Evolutionary conservation across 371 early-diverging fungal species (phyloP).

Genomic region (Mortierella sp.): DNA sequence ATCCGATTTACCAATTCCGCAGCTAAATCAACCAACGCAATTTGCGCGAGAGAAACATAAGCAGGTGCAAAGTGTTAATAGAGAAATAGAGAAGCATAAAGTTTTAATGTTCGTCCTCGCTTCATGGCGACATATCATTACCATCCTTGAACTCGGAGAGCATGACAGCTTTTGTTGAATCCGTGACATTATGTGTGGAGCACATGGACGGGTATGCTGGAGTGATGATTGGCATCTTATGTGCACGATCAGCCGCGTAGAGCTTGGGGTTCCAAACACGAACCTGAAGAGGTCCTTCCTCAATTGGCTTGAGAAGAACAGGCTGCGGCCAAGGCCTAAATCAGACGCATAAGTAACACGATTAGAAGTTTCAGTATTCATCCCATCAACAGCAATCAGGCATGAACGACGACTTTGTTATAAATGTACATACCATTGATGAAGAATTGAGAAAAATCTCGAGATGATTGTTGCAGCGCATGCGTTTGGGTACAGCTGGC

Average conservation of each 20-base stretch:
- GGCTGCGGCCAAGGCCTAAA: conserved; percentile 96
- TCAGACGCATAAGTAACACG: conserved; percentile 2
- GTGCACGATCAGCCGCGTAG: conserved; percentile 90
- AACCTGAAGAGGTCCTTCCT: conserved; percentile 91
- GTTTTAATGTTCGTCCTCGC: neutral
- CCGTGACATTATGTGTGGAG: conserved; percentile 98
- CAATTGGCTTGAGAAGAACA: conserved; percentile 92
- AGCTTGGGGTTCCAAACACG: conserved; percentile 98
- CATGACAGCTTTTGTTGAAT: conserved; percentile 90
- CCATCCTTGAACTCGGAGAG: conserved; percentile 87
- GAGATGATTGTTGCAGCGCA: conserved; percentile 88
- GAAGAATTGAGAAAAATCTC: conserved; percentile 93
- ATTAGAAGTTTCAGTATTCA: neutral
- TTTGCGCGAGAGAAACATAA: neutral
- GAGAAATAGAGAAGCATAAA: neutral
- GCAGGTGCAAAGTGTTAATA: neutral
- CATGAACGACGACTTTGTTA: too few relatives aligned
- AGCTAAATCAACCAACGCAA: conserved; percentile 46
- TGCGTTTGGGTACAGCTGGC: conserved; percentile 98
- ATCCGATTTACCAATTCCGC: conserved; percentile 79
- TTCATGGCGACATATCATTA: conserved; percentile 1
- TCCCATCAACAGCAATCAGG: neutral
- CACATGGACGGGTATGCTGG: conserved; percentile 99
- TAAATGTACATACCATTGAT: conserved; percentile 95
- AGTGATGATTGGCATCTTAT: conserved; percentile 99